These are phyloP conservation scores for Anthracocystis panici-leucophaei DNA, from an alignment of 1,284 basidiomycete species.

Conservation along the genomic window DNA sequence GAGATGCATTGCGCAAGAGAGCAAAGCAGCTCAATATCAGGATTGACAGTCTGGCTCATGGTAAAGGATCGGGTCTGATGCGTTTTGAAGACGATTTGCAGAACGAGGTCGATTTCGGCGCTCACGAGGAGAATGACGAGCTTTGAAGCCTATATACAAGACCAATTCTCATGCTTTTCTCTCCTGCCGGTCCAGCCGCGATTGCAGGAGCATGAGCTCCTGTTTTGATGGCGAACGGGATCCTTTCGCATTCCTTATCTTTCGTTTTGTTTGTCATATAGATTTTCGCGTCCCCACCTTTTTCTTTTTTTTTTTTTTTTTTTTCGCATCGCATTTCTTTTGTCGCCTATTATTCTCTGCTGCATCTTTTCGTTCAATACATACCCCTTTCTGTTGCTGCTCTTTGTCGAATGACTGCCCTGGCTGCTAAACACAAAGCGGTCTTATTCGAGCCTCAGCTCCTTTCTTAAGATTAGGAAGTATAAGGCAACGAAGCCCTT, in stretches of 20 bases:
- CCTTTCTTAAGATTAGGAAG: too few species aligned
- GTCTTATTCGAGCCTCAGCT: neutral
- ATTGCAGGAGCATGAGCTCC: neutral
- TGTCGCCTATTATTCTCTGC: neutral
- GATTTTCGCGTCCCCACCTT: conserved; percentile 8
- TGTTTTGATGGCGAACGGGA: neutral
- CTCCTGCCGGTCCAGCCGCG: neutral
- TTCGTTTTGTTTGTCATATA: neutral
- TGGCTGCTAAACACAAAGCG: neutral
- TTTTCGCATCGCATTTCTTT: conserved; percentile 12
- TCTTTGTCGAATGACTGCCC: neutral
- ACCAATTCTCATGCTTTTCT: neutral
- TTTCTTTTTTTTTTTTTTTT: too few species aligned
- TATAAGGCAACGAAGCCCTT: too few species aligned
- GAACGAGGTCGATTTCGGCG: neutral
- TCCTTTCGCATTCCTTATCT: conserved; percentile 9
- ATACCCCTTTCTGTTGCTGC: neutral
- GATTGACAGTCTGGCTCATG: conserved; percentile 39
- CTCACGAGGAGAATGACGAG: conserved; percentile 23
- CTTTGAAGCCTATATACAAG: conserved; percentile 9
- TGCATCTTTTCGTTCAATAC: neutral
- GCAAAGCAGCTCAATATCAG: conserved; percentile 44
- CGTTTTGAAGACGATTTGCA: conserved; percentile 23
- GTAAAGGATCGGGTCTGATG: conserved; percentile 38
- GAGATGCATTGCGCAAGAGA: conserved; percentile 29